Conservation (phyloP, 163 green algal species). For the Volvox carteri region DNA sequence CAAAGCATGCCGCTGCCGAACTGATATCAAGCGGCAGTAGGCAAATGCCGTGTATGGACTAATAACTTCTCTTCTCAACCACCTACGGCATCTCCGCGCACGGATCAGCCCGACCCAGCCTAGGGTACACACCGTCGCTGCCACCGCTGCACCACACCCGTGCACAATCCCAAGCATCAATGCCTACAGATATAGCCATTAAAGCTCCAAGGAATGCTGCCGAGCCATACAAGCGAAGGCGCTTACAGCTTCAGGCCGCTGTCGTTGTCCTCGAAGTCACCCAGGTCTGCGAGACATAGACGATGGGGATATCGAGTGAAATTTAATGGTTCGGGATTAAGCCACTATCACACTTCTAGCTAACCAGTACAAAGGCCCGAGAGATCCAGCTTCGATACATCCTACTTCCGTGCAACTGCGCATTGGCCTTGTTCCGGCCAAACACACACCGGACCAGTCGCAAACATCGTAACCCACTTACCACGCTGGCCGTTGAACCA, state of each 20-base stretch:
- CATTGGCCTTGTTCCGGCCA: no score
- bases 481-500: slow-evolving; percentile 79
- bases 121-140: slow-evolving; percentile 29
- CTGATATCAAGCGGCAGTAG: neutral
- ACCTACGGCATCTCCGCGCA: neutral
- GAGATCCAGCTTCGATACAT: no score
- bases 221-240: neutral
- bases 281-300: slow-evolving; percentile 47
- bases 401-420: no score
- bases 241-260: slow-evolving; percentile 64
- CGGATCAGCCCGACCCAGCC: slow-evolving; percentile 13
- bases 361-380: no score
- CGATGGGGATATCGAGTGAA: no score
- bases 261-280: slow-evolving; percentile 76
- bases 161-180: neutral
- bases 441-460: no score
- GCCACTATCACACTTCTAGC: no score
- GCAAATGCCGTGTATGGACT: neutral
- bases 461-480: neutral
- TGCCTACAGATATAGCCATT: neutral
- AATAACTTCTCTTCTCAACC: slow-evolving; percentile 24
- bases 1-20: neutral
- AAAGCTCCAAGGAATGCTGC: neutral
- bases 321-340: no score
- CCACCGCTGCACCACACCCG: slow-evolving; percentile 16